A percentile compares a stretch with the other conserved stretches of the same genome.
Evolutionary conservation across 1,284 basidiomycete genomes (phyloP).

Genomic region (Microbotryum saponariae): DNA sequence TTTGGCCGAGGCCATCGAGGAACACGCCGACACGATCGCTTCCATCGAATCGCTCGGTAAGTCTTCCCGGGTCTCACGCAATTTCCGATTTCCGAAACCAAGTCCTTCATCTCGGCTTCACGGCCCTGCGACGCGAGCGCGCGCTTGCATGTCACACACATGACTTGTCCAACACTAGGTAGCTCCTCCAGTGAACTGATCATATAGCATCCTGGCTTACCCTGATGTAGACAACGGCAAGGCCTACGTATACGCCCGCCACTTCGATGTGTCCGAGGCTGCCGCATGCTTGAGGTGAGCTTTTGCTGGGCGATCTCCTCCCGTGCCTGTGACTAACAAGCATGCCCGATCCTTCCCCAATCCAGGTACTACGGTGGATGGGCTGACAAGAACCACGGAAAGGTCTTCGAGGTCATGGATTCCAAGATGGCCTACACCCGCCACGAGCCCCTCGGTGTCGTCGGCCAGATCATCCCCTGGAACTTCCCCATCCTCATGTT

Average conservation of each 20-base stretch:
- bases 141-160: too few species aligned
- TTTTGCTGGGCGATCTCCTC: slow-evolving; percentile 42
- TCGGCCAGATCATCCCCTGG: slow-evolving; percentile 63
- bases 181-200: too few species aligned
- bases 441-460: slow-evolving; percentile 92
- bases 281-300: slow-evolving; percentile 47
- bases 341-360: too few species aligned
- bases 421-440: slow-evolving; percentile 68
- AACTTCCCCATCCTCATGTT: slow-evolving; percentile 91
- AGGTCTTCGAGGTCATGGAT: slow-evolving; percentile 67
- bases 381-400: slow-evolving; percentile 73
- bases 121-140: too few species aligned
- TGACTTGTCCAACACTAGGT: too few species aligned
- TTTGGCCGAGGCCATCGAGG: slow-evolving; percentile 67
- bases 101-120: too few species aligned
- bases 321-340: too few species aligned
- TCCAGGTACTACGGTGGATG: slow-evolving; percentile 59
- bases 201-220: slow-evolving; percentile 3
- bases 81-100: too few species aligned
- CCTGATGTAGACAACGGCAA: slow-evolving; percentile 64
- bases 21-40: slow-evolving; percentile 61
- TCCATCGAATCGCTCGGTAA: slow-evolving; percentile 58
- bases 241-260: slow-evolving; percentile 63
- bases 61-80: background rate
- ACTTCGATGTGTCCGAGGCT: slow-evolving; percentile 60